Evolutionary conservation across 2,329 filamentous ascomycete genomes (phyloP).

Genomic region (Pseudogymnoascus sp.): DNA sequence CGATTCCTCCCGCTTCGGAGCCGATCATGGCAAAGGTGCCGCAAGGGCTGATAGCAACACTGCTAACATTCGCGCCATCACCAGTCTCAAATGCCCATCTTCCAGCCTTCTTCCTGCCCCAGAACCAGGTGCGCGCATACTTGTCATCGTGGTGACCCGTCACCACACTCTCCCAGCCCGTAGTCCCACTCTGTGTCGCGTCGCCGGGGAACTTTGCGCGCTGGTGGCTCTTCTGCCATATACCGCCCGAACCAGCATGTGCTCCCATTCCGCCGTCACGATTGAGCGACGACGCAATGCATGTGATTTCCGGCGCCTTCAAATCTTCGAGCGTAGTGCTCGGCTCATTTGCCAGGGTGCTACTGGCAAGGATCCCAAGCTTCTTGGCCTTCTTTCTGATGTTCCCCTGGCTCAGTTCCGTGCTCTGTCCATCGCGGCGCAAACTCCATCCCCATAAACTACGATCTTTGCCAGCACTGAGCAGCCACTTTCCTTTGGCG

Average conservation of each 20-base stretch:
- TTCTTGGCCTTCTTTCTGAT: conserved; percentile 87
- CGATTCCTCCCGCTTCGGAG: conserved; percentile 72
- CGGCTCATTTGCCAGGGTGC: conserved; percentile 49
- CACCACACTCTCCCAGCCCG: conserved; percentile 94
- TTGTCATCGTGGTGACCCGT: conserved; percentile 84
- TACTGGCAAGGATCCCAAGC: conserved; percentile 58
- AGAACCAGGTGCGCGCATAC: conserved; percentile 92
- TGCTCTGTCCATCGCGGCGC: conserved; percentile 86
- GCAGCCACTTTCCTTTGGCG: conserved; percentile 82
- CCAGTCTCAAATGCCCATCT: conserved; percentile 86
- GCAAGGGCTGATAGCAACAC: conserved; percentile 81
- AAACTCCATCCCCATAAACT: conserved; percentile 97
- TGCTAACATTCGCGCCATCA: conserved; percentile 74
- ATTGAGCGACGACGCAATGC: conserved; percentile 84
- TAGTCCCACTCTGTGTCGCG: conserved; percentile 65
- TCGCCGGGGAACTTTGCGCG: conserved; percentile 52
- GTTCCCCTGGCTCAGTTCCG: conserved; percentile 85
- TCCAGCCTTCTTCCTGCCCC: conserved; percentile 87
- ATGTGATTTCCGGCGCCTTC: conserved; percentile 87
- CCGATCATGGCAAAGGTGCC: conserved; percentile 91
- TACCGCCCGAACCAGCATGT: conserved; percentile 64
- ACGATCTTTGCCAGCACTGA: conserved; percentile 81
- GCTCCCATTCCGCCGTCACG: conserved; percentile 90
- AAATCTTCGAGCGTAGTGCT: conserved; percentile 63
- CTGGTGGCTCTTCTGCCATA: conserved; percentile 73